Evolutionary conservation across 768 basidiomycete genomes (phyloP).

Genomic region (Calocybe cyanea): DNA sequence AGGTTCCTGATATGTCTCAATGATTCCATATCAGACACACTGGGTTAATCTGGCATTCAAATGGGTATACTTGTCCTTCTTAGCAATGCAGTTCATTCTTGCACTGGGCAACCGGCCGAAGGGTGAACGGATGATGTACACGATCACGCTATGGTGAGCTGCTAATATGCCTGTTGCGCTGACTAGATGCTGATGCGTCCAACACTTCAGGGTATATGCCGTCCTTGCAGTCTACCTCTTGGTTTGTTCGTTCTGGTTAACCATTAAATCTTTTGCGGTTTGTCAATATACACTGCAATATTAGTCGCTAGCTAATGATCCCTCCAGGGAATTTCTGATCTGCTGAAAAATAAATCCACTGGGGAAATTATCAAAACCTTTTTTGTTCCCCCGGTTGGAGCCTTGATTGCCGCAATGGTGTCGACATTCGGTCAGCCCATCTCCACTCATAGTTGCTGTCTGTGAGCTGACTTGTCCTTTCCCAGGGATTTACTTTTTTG

Average conservation of each 20-base stretch:
- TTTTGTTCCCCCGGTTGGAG: constrained; percentile 73
- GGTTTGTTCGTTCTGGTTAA: constrained; percentile 83
- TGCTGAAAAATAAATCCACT: constrained; percentile 45
- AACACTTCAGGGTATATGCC: constrained; percentile 68
- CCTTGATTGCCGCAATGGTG: constrained; percentile 81
- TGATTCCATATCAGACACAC: constrained; percentile 65
- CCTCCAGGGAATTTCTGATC: constrained; percentile 48
- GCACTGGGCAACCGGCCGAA: constrained; percentile 81
- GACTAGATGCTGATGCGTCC: not conserved
- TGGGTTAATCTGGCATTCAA: constrained; percentile 82
- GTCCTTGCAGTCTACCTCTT: constrained; percentile 80
- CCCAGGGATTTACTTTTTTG: constrained; percentile 74
- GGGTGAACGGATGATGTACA: constrained; percentile 75
- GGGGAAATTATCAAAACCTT: constrained; percentile 53
- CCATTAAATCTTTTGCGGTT: constrained; percentile 74
- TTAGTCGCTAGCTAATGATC: not conserved
- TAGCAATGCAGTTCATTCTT: constrained; percentile 69
- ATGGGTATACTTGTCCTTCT: constrained; percentile 84
- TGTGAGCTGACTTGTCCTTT: constrained; percentile 10
- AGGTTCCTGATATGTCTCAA: not conserved
- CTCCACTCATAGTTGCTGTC: not conserved
- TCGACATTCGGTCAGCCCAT: constrained; percentile 82
- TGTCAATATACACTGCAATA: constrained; percentile 18
- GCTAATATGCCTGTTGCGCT: not conserved
- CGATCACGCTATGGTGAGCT: constrained; percentile 65